A percentile compares a stretch with the other conserved stretches of the same genome.
Evolutionary conservation across 139 green algal genomes (phyloP).

Genomic region (Zygnema circumcarinatum): DNA sequence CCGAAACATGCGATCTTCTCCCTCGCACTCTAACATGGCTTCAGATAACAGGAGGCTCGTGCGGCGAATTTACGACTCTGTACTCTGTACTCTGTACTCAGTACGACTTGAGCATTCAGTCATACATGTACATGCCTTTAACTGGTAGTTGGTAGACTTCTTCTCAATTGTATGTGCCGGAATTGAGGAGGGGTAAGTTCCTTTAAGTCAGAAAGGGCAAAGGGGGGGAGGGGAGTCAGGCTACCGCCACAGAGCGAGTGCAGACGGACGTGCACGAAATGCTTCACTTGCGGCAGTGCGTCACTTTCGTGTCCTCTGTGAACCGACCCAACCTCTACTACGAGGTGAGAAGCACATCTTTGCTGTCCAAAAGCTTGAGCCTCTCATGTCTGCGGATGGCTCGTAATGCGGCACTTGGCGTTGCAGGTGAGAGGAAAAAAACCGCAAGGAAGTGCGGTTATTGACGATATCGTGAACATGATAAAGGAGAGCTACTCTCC

Average conservation of each 20-base stretch:
- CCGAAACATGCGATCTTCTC: neutral
- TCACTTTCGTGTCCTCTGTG: conserved; percentile 53
- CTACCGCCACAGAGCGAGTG: conserved; percentile 52
- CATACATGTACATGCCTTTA: neutral
- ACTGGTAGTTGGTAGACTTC: too few species aligned
- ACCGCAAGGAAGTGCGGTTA: conserved; percentile 8
- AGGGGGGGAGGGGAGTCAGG: too few species aligned
- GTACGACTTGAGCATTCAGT: neutral
- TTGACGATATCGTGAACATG: conserved; percentile 53
- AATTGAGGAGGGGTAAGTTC: neutral
- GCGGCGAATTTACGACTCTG: neutral
- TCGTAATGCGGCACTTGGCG: neutral
- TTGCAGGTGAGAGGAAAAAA: conserved; percentile 49
- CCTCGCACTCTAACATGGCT: too few species aligned
- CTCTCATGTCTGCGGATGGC: conserved; percentile 33
- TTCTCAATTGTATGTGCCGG: neutral
- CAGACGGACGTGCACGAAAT: conserved; percentile 58
- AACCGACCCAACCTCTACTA: conserved; percentile 64
- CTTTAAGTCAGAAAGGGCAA: too few species aligned
- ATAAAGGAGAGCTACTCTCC: conserved; percentile 19
- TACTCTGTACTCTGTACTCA: neutral
- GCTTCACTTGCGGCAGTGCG: conserved; percentile 46
- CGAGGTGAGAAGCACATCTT: conserved; percentile 17
- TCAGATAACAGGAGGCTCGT: too few species aligned
- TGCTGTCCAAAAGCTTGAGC: neutral